Percentiles rank a stretch among this genome's conserved stretches.
Conservation (phyloP, 2,329 filamentous ascomycete genomes). For the Diaporthe australafricana region DNA sequence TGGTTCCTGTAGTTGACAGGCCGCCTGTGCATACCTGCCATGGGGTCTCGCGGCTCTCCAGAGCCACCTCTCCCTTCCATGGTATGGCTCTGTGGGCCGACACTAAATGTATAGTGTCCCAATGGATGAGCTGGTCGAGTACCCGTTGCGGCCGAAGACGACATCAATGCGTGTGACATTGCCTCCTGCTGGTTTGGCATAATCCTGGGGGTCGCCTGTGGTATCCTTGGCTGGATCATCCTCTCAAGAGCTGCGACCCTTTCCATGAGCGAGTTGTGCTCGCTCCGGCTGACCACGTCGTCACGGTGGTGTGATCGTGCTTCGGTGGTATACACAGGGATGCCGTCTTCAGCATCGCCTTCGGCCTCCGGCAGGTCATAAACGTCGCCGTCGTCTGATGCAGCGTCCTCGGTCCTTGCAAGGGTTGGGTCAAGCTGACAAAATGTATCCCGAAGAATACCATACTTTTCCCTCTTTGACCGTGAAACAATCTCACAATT, state of each 20-base stretch:
- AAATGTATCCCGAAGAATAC: slow-evolving; percentile 32
- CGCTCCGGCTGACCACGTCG: slow-evolving; percentile 18
- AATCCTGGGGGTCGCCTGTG: slow-evolving; percentile 28
- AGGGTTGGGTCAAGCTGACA: slow-evolving; percentile 17
- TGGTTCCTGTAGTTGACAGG: slow-evolving; percentile 2
- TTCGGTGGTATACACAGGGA: background rate
- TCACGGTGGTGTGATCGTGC: background rate
- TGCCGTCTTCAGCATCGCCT: slow-evolving; percentile 11
- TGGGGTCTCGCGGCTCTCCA: background rate
- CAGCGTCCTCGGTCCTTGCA: background rate
- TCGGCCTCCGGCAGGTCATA: slow-evolving; percentile 20
- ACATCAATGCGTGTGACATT: slow-evolving; percentile 27
- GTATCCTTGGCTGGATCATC: background rate
- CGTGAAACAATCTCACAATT: slow-evolving; percentile 35
- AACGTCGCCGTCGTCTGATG: background rate
- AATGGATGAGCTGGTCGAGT: slow-evolving; percentile 7
- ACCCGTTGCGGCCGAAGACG: slow-evolving; percentile 10
- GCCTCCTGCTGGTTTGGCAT: slow-evolving; percentile 22
- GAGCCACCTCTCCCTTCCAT: background rate
- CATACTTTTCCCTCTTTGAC: slow-evolving; percentile 36
- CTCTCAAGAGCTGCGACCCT: slow-evolving; percentile 34
- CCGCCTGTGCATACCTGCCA: slow-evolving; percentile 10
- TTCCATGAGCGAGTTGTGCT: slow-evolving; percentile 32
- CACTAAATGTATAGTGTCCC: slow-evolving; percentile 29
- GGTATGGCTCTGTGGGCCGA: background rate